These are phyloP conservation scores for Arxiozyma telluris DNA, from an alignment of 1,139 yeast genomes.

Conservation along the genomic window DNA sequence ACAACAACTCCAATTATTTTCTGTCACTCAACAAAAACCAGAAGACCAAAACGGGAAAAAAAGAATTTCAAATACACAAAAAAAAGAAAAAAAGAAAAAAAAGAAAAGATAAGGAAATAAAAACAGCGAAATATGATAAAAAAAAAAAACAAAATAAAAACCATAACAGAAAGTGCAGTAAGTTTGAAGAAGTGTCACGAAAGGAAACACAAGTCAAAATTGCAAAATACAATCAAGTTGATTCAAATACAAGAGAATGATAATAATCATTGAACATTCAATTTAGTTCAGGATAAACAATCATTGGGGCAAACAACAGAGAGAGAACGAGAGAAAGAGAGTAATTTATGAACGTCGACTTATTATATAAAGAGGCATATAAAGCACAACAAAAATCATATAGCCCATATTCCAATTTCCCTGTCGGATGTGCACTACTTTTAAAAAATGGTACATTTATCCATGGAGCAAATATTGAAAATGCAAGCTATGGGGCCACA, in stretches of 20 bases:
- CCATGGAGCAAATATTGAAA: slow-evolving; percentile 83
- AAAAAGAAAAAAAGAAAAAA: not conserved
- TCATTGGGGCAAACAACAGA: too few relatives aligned
- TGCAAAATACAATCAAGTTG: too few relatives aligned
- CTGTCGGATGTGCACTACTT: slow-evolving; percentile 70
- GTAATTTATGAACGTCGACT: not conserved
- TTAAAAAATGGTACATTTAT: slow-evolving; percentile 27
- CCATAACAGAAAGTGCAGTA: too few relatives aligned
- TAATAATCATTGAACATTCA: too few relatives aligned
- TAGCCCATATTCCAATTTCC: slow-evolving; percentile 75
- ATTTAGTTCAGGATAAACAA: too few relatives aligned
- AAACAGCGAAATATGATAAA: too few relatives aligned
- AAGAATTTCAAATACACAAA: not conserved
- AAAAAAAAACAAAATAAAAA: too few relatives aligned
- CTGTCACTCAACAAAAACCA: slow-evolving; percentile 1
- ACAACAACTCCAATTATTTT: not conserved
- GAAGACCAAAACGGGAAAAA: not conserved
- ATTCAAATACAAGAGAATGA: too few relatives aligned
- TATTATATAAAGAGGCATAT: not conserved
- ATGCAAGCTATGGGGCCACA: slow-evolving; percentile 82
- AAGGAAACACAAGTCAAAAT: too few relatives aligned
- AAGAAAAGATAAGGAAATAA: not conserved
- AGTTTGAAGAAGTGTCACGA: too few relatives aligned
- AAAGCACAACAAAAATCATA: slow-evolving; percentile 51
- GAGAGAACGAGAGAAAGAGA: too few relatives aligned